Base-by-base conservation (phyloP, 1,139 yeast genomes). In the Sugiyamaella neomexicana region DNA sequence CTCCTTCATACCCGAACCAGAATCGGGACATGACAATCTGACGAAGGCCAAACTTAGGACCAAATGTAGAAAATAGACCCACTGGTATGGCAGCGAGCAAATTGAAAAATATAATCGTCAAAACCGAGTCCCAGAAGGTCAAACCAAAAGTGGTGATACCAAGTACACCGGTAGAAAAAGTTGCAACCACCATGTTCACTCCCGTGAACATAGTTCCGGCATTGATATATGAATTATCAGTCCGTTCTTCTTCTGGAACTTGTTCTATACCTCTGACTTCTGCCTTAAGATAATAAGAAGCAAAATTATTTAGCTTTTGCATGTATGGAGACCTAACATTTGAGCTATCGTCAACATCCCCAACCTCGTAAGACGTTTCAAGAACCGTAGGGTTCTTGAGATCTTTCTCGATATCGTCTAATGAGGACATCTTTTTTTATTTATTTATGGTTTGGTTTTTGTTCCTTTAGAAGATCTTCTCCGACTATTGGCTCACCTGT, bases 151-250 rank as follows among this genome's bases (percentile, higher is more conserved):
- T 65, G 43, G 74, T 63, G 58, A 84, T 75, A 55, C 96, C 96
- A 52, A 90, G 74, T 56, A 86, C 86, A 68, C 97, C 97, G 49
- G 89, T 75, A 1, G 96, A 77, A 65, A 81, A 85, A 25, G 96
- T 82, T 17, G 96, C 91, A 67, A 89, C 81, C 56, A 89, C 97
- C 80, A 89, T 76, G 72, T 90, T 90, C 36, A 96, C 96, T 27
- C 95, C 85, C 65, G 86, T 79, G 97, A 97, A 90, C 95, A 90
- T 87, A 54, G 91, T 78, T 40, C 90, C 90, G 23, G 95, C 88
- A 62, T 79, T 80, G 75, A 81, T 75, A 54, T 86, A 67, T 32
- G 89, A 82, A 49, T 72, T 74, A 54, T 85, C 89, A 46, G 78
- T 75, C 61, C 83, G 80, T 67, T 85, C 88, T 50, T 80, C 85